A percentile compares a stretch with the other conserved stretches of the same genome.
Conservation (phyloP, 2,329 filamentous ascomycete genomes). For the Cordyceps pruinosa region DNA sequence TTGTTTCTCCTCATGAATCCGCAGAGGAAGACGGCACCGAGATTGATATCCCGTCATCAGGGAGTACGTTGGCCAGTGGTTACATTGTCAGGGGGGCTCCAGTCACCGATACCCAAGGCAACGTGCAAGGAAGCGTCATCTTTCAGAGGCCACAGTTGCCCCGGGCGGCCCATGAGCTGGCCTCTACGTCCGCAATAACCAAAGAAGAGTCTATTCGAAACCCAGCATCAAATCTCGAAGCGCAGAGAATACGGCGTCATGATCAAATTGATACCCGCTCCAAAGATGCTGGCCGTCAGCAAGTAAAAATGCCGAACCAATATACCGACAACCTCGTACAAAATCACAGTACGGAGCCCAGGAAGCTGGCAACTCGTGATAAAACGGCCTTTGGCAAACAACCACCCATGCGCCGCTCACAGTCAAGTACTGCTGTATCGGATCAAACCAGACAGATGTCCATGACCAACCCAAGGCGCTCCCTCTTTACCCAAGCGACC, state of each 20-base stretch:
- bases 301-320: background rate
- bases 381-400: background rate
- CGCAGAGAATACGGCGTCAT: background rate
- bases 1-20: constrained; percentile 47
- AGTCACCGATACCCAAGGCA: background rate
- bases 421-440: background rate
- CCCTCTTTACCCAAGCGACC: constrained; percentile 29
- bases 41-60: constrained; percentile 23
- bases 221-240: background rate
- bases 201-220: background rate
- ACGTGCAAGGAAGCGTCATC: background rate
- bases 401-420: constrained; percentile 24
- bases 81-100: constrained; percentile 16
- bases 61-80: constrained; percentile 29
- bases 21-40: constrained; percentile 33
- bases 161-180: background rate
- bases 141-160: background rate
- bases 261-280: background rate
- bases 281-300: background rate
- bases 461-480: constrained; percentile 16
- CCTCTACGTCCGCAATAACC: background rate
- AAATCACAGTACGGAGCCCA: background rate
- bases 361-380: background rate
- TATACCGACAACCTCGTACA: background rate
- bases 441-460: constrained; percentile 16